Percentiles rank a stretch among this genome's conserved stretches.
Evolutionary conservation across 2,329 filamentous ascomycete genomes (phyloP).

Genomic region (Phyllosticta ampelicida): DNA sequence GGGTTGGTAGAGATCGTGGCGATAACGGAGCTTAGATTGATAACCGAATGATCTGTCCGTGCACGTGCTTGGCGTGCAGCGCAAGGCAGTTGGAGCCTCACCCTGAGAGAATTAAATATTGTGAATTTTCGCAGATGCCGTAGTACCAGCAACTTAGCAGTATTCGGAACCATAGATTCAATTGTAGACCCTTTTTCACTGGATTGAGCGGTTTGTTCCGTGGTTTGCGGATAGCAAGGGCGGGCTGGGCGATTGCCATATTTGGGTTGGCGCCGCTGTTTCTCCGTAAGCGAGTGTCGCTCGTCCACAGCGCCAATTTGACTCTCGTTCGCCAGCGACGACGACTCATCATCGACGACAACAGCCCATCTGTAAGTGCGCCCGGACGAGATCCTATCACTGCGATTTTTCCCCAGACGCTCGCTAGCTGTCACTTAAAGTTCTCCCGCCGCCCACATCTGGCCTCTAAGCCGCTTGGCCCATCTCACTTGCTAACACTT

Average conservation of each 20-base stretch:
- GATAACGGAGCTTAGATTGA: constrained; percentile 10
- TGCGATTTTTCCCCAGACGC: background rate
- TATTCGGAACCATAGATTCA: too few species aligned
- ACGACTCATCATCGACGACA: constrained; percentile 23
- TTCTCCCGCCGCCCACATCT: background rate
- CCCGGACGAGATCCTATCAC: constrained; percentile 1
- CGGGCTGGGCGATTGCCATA: background rate
- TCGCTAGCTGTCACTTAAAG: background rate
- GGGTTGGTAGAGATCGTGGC: background rate
- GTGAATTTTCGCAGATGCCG: too few species aligned
- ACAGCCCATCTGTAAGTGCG: constrained; percentile 26
- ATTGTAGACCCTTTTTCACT: background rate
- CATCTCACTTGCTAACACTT: background rate
- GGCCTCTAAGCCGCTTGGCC: background rate
- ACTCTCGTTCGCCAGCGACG: constrained; percentile 18
- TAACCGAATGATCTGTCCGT: background rate
- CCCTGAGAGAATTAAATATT: background rate
- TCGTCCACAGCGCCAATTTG: constrained; percentile 19
- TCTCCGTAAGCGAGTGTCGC: constrained; percentile 8
- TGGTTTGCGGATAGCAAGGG: background rate
- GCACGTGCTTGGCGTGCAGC: background rate
- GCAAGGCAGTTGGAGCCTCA: background rate
- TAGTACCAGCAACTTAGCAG: too few species aligned
- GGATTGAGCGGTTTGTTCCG: background rate
- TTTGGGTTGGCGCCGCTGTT: constrained; percentile 7